phyloP scores from a whole-genome alignment of 1,284 basidiomycete genomes.

The Singerocomus inundabilis region DNA sequence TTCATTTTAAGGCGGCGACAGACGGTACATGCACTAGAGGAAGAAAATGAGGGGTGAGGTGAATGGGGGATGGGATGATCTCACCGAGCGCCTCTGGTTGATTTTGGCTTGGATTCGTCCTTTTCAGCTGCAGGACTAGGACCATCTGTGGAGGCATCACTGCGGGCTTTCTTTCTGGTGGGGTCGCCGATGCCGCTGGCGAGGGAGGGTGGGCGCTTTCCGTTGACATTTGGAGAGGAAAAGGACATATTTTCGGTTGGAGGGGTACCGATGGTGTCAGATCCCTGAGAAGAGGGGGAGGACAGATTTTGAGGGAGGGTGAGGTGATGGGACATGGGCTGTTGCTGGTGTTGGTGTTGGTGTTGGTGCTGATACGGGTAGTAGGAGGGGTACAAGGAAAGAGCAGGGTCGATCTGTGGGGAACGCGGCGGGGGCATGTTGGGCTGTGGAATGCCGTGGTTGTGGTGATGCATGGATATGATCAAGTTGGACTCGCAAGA shows the following conservation, averaged over 20 bases:
- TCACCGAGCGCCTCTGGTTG: constrained; percentile 83
- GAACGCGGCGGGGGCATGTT: constrained; percentile 57
- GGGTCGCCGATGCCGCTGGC: constrained; percentile 40
- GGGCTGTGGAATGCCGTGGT: constrained; percentile 37
- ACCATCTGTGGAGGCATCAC: constrained; percentile 49
- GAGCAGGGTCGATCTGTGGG: constrained; percentile 61
- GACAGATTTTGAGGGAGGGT: constrained; percentile 48
- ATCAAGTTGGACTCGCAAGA: constrained; percentile 13
- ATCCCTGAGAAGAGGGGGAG: constrained; percentile 72
- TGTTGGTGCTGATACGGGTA: constrained; percentile 50
- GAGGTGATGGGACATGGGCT: constrained; percentile 45
- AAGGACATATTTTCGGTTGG: constrained; percentile 60
- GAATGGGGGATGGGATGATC: constrained; percentile 23
- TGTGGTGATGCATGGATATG: constrained; percentile 41
- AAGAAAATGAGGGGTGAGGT: constrained; percentile 6
- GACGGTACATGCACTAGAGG: constrained; percentile 81
- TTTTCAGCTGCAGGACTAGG: constrained; percentile 56
- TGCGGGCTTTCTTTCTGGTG: constrained; percentile 57
- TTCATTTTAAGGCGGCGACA: constrained; percentile 98
- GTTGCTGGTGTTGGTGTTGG: constrained; percentile 39
- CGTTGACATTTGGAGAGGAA: constrained; percentile 50
- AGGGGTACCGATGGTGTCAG: constrained; percentile 70
- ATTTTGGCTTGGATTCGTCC: constrained; percentile 74
- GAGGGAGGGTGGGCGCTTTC: constrained; percentile 62
- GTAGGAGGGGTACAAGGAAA: constrained; percentile 60